Evolutionary conservation across 1,284 basidiomycete species (phyloP), one percentile per base, ranked within the genome.

Genomic region (Inonotus hispidus): DNA sequence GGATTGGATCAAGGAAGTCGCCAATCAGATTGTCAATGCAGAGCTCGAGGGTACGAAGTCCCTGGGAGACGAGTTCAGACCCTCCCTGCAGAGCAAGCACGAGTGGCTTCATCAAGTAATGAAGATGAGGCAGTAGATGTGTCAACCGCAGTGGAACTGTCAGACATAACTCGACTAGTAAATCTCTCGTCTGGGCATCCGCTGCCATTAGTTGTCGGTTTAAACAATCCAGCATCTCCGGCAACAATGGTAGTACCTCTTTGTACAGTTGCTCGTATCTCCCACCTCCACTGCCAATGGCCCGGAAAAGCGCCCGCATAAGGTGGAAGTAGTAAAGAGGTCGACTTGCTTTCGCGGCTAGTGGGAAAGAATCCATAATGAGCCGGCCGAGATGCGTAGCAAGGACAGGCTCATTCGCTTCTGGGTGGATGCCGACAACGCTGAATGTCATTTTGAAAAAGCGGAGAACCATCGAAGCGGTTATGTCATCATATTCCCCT

Each of bases 21-120:
- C 95, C 94, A 0, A 95, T 98, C 25, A 99, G 82, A 70, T 99
- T 99, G 78, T 99, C 98, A 71, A 99, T 98, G 75, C 96, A 99
- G n/a, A 99, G 81, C 74, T 99, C 98, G 62, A 99, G 83, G 0
- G 97, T 99, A 4, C 98, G 87, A 37, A 99, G 79, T 47, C 97
- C 97, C 77, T 99, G 97, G 49, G 93, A 90, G 61, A 99, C 92
- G 54, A 98, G 84, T 63, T 99, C 96, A 3, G 90, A 83, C 43
- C 84, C 84, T 23, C 94, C 95, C 64, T 91, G 88, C 52, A 99
- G 78, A 10, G 97, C 95, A 55, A 97, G 80, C 0, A 96, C 94
- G 45, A 99, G 82, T 0, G 97, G 97, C 68, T 94, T 92, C 96
- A 99, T 99, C 63, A 99, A 82, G 71, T 98, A 97, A 37, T 88